Base-by-base conservation (phyloP, 371 early-diverging fungal species). In the Sporodiniella umbellata region DNA sequence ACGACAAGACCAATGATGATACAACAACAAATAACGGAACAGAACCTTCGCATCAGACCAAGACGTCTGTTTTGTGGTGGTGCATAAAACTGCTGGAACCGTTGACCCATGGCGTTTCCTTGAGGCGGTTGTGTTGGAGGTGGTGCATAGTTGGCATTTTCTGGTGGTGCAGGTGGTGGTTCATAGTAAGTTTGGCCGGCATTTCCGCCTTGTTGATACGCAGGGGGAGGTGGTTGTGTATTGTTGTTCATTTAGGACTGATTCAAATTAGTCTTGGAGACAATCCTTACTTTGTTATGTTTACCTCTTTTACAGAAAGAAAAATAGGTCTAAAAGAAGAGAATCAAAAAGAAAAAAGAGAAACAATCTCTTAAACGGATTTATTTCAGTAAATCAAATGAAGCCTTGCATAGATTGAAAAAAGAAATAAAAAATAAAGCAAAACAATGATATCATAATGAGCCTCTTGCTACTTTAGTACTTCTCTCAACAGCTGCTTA, bases 1-100 rank as follows among this genome's bases (percentile, higher is more conserved):
- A 65, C 52, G 12, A 65, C 28, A 28, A 65, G 61, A 2, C 61
- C 66, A 37, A 60, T 39, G 11, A 60, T 47, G 15, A 65, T 60
- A 33, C 60, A 60, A 33, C 66, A 65, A 31, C 54, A 60, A 11
- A 65, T 47, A 3, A 56, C n/a, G 2, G 66, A 60, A 31, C 56
- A 60, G 10, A 52, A 19, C 18, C 66, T 45, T 19, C 66, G 56
- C 30, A 39, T 56, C 21, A 56, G 24, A 2, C 48, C 66, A 19
- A 65, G 42, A 2, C 53, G 35, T 35, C 54, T 50, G 18, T 65
- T 65, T 22, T 60, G 37, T 10, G 53, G 48, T 7, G 61, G 66
- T 22, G 66, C 50, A 42, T 65, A 65, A 38, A 60, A 65, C 5
- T n/a, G 19, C 15, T 49, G 45, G 6, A 65, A 8, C 3, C 48